These are phyloP conservation scores for Kodamaea restingae DNA, from an alignment of 805 yeast species.

Conservation along the genomic window DNA sequence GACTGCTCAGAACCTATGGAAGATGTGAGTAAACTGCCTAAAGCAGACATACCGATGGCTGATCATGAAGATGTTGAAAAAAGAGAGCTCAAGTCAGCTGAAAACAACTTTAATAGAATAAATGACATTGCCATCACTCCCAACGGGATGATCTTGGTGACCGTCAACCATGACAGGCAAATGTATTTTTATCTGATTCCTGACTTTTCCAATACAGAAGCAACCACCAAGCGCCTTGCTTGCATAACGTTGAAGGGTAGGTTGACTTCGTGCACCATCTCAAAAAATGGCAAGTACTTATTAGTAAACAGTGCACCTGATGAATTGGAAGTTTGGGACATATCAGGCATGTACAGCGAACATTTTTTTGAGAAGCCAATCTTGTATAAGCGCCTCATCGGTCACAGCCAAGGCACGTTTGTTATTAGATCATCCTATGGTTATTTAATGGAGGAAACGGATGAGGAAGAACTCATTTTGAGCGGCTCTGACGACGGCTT, in stretches of 20 bases:
- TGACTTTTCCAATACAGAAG: slow-evolving; percentile 26
- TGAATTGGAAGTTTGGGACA: slow-evolving; percentile 80
- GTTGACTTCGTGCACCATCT: slow-evolving; percentile 61
- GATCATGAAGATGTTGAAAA: slow-evolving; percentile 7
- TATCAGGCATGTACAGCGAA: slow-evolving; percentile 24
- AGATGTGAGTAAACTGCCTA: not conserved
- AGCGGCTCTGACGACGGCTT: slow-evolving; percentile 83
- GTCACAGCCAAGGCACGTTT: slow-evolving; percentile 66
- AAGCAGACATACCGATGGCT: slow-evolving; percentile 9
- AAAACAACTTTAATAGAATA: slow-evolving; percentile 43
- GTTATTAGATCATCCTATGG: slow-evolving; percentile 79
- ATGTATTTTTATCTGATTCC: slow-evolving; percentile 58
- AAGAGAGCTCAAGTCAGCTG: slow-evolving; percentile 12
- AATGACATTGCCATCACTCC: slow-evolving; percentile 66
- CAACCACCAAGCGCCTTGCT: slow-evolving; percentile 36
- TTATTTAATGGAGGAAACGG: slow-evolving; percentile 35
- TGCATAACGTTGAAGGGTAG: slow-evolving; percentile 52
- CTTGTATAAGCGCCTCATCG: slow-evolving; percentile 60
- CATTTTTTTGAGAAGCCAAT: slow-evolving; percentile 32
- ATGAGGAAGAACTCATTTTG: slow-evolving; percentile 61
- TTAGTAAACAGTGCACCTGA: slow-evolving; percentile 68
- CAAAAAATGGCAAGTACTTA: slow-evolving; percentile 49
- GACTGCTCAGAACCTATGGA: not conserved
- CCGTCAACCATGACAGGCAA: slow-evolving; percentile 60
- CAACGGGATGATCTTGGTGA: slow-evolving; percentile 57